Evolutionary conservation across 805 yeast genomes (phyloP).

Genomic region (Yamadazyma insecticola): DNA sequence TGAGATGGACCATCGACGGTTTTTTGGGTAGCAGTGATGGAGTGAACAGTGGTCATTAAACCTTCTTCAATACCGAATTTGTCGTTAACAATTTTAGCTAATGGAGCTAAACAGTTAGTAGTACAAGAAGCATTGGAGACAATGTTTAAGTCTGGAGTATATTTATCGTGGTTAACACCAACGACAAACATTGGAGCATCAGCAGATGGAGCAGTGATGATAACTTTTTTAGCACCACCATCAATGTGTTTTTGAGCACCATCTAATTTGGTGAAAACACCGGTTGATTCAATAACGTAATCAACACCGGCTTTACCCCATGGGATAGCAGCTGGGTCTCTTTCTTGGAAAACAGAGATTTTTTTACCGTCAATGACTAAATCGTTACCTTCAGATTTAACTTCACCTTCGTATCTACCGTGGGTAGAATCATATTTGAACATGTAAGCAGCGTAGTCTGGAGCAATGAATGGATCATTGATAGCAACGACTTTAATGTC

Average conservation of each 20-base stretch:
- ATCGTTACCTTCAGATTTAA: conserved; percentile 50
- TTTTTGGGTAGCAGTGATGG: conserved; percentile 95
- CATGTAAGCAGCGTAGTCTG: conserved; percentile 92
- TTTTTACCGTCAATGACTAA: conserved; percentile 66
- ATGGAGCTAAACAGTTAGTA: conserved; percentile 93
- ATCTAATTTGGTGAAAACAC: conserved; percentile 81
- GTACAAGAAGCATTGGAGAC: conserved; percentile 94
- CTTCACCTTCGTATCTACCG: conserved; percentile 78
- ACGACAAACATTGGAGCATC: conserved; percentile 95
- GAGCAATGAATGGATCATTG: conserved; percentile 87
- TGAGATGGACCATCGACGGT: conserved; percentile 95
- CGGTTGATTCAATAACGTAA: conserved; percentile 88
- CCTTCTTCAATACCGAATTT: conserved; percentile 85
- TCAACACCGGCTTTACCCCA: conserved; percentile 84
- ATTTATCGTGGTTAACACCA: conserved; percentile 83
- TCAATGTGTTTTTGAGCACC: conserved; percentile 80
- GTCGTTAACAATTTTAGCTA: conserved; percentile 86
- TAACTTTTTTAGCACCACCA: conserved; percentile 93
- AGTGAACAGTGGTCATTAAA: conserved; percentile 94
- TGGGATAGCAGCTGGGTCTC: conserved; percentile 82
- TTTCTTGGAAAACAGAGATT: conserved; percentile 69
- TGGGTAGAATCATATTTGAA: conserved; percentile 95
- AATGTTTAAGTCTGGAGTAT: conserved; percentile 70
- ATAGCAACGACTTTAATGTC: conserved; percentile 82
- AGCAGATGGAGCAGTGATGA: conserved; percentile 90